phyloP scores from a whole-genome alignment of 2,329 filamentous ascomycete genomes.

The Ascochyta lentis region DNA sequence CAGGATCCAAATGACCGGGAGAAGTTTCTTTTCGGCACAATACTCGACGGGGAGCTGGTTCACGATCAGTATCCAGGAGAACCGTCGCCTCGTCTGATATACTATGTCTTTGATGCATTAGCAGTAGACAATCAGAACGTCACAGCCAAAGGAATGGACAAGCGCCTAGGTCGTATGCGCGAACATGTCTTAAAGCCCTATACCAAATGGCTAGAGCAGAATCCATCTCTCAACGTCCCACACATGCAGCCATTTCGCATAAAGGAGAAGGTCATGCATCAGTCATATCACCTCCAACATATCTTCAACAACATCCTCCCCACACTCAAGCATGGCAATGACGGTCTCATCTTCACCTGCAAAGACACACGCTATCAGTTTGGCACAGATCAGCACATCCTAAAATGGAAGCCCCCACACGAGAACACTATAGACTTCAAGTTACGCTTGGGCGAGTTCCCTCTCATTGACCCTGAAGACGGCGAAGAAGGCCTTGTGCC shows the following conservation, averaged over 20 bases:
- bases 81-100: slow-evolving; percentile 70
- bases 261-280: slow-evolving; percentile 87
- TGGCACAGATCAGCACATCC: slow-evolving; percentile 89
- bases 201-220: slow-evolving; percentile 60
- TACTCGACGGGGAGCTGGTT: slow-evolving; percentile 93
- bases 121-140: slow-evolving; percentile 78
- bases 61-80: slow-evolving; percentile 76
- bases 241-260: slow-evolving; percentile 73
- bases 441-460: slow-evolving; percentile 75
- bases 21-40: slow-evolving; percentile 77
- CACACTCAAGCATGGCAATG: slow-evolving; percentile 86
- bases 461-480: slow-evolving; percentile 71
- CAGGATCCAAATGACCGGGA: slow-evolving; percentile 60
- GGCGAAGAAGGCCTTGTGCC: slow-evolving; percentile 68
- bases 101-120: slow-evolving; percentile 92
- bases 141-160: slow-evolving; percentile 82
- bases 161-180: slow-evolving; percentile 85
- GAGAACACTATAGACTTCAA: slow-evolving; percentile 97
- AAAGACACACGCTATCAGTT: slow-evolving; percentile 83
- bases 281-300: slow-evolving; percentile 75
- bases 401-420: slow-evolving; percentile 96
- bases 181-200: slow-evolving; percentile 78
- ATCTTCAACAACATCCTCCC: slow-evolving; percentile 91
- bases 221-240: slow-evolving; percentile 59
- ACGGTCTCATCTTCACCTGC: slow-evolving; percentile 98